Conservation (phyloP, 2,329 filamentous ascomycete genomes). For the Xylaria hypoxylon region DNA sequence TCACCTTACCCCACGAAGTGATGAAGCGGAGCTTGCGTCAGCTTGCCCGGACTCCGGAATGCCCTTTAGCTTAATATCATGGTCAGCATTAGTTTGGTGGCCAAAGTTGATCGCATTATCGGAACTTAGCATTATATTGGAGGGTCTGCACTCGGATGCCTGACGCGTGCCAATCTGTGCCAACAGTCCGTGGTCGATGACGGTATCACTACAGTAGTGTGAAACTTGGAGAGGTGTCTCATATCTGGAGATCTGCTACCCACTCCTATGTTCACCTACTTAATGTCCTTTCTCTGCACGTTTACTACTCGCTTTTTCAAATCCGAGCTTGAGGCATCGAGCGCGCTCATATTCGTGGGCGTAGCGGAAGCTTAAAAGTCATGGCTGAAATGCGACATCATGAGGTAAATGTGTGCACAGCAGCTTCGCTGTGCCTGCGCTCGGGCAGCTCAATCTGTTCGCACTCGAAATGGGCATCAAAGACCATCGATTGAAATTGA, state of each 20-base stretch:
- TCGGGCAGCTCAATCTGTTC: background rate
- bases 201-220: background rate
- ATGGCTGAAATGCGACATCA: background rate
- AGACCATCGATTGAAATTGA: background rate
- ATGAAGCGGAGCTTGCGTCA: conserved; percentile 33
- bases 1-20: conserved; percentile 21
- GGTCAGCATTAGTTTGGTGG: background rate
- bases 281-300: background rate
- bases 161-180: background rate
- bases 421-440: background rate
- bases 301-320: background rate
- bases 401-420: background rate
- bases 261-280: background rate
- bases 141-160: background rate
- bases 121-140: background rate
- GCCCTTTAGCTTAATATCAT: background rate
- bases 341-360: background rate
- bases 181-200: background rate
- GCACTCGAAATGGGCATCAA: background rate
- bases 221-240: background rate
- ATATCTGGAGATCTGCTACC: background rate
- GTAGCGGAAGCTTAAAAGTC: background rate
- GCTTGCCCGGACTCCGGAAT: conserved; percentile 24
- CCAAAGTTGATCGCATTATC: background rate
- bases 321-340: background rate